phyloP scores from a whole-genome alignment of 352 stramenopile genomes.

The Halophytophthora batemanensis region DNA sequence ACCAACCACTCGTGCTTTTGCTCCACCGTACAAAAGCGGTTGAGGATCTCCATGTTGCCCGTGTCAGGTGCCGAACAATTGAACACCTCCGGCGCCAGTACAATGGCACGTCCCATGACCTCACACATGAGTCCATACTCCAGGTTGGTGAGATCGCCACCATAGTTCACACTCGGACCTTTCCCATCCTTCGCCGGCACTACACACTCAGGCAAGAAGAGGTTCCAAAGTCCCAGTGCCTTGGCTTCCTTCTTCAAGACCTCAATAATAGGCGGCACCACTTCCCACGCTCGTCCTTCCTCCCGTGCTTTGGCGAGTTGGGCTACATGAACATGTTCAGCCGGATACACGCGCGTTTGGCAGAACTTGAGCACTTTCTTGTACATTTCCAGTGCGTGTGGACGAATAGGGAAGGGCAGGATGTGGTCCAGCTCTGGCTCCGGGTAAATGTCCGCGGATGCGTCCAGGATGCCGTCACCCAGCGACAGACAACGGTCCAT shows the following conservation, averaged over 20 bases:
- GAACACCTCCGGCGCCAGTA: conserved; percentile 93
- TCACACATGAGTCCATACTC: conserved; percentile 97
- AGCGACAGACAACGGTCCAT: conserved; percentile 62
- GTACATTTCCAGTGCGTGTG: conserved; percentile 76
- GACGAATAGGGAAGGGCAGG: conserved; percentile 72
- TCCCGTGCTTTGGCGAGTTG: conserved; percentile 58
- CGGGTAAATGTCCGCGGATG: conserved; percentile 41
- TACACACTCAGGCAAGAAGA: conserved; percentile 87
- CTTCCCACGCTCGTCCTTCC: conserved; percentile 66
- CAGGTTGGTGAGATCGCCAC: conserved; percentile 74
- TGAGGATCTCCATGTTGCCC: conserved; percentile 99
- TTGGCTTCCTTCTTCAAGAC: conserved; percentile 90
- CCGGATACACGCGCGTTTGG: conserved; percentile 86
- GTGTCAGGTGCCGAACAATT: conserved; percentile 97
- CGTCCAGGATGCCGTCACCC: conserved; percentile 34
- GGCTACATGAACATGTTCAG: conserved; percentile 84
- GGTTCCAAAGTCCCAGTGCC: conserved; percentile 93
- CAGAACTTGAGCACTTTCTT: conserved; percentile 88
- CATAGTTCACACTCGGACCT: conserved; percentile 52
- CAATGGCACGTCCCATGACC: conserved; percentile 89
- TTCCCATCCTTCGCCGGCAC: conserved; percentile 45
- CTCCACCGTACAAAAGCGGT: conserved; percentile 88
- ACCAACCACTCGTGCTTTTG: conserved; percentile 93
- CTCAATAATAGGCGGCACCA: conserved; percentile 88
- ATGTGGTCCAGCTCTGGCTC: conserved; percentile 50